Conservation (phyloP, 805 yeast species). For the Barnettozyma siamensis region DNA sequence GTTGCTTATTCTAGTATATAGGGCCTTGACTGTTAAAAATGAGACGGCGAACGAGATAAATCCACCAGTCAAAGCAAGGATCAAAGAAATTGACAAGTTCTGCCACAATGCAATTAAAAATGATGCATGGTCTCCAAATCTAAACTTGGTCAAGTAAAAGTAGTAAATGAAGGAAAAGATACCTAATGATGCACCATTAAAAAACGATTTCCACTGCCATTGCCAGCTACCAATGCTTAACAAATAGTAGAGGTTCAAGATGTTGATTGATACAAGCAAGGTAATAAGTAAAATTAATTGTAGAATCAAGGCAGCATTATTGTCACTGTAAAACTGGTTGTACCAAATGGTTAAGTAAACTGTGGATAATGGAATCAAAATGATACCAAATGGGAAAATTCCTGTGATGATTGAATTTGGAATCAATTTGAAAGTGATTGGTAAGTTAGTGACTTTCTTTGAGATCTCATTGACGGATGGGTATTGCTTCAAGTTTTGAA, state of each 20-base stretch:
- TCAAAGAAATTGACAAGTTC: constrained; percentile 19
- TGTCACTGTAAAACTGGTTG: constrained; percentile 20
- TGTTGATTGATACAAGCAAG: constrained; percentile 15
- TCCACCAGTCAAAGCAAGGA: constrained; percentile 23
- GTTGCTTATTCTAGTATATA: constrained; percentile 9
- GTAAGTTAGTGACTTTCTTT: constrained; percentile 20
- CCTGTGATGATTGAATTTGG: constrained; percentile 26
- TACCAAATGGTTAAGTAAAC: constrained; percentile 24
- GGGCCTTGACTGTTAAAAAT: constrained; percentile 14
- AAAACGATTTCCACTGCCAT: constrained; percentile 26
- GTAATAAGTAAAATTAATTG: constrained; percentile 15
- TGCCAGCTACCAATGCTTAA: constrained; percentile 26
- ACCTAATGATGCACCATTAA: constrained; percentile 24
- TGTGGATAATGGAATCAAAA: constrained; percentile 24
- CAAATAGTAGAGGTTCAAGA: constrained; percentile 20
- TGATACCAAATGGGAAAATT: constrained; percentile 26
- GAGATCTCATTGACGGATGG: constrained; percentile 16
- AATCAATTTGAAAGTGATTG: constrained; percentile 22
- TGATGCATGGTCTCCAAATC: constrained; percentile 25
- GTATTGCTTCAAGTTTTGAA: not conserved
- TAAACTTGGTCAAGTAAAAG: constrained; percentile 22
- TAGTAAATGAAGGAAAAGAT: constrained; percentile 22
- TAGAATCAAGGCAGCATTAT: constrained; percentile 11
- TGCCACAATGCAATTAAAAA: constrained; percentile 20
- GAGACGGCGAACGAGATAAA: constrained; percentile 17